Conservation (phyloP, 345 rosid genomes). For the Psidium guajava region DNA sequence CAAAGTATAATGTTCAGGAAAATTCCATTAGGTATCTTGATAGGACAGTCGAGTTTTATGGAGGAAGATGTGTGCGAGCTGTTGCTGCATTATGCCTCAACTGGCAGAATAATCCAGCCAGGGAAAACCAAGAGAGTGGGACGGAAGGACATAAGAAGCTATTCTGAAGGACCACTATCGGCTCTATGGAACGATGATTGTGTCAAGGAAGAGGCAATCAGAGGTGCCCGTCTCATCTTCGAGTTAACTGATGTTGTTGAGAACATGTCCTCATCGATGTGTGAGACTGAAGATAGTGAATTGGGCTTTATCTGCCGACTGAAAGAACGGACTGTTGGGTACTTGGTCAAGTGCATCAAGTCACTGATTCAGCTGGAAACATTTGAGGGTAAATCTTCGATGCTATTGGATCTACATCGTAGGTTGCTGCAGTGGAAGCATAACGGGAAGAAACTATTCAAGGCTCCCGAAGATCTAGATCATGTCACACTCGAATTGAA, state of each 20-base stretch:
- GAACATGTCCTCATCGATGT: constrained; percentile 39
- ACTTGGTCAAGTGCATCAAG: constrained; percentile 50
- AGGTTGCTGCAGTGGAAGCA: constrained; percentile 51
- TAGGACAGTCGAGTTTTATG: constrained; percentile 24
- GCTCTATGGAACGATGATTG: constrained; percentile 6
- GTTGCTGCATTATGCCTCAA: constrained; percentile 57
- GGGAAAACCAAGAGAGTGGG: constrained; percentile 6
- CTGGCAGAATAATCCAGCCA: constrained; percentile 26
- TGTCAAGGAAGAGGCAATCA: constrained; percentile 32
- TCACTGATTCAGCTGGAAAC: constrained; percentile 22
- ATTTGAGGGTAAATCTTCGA: constrained; percentile 20
- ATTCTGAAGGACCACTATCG: constrained; percentile 2
- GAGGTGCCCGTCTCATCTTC: constrained; percentile 53
- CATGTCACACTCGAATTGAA: constrained; percentile 18
- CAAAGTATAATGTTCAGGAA: constrained; percentile 32
- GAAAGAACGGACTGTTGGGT: constrained; percentile 40
- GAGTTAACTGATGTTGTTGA: constrained; percentile 41
- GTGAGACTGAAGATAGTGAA: constrained; percentile 33
- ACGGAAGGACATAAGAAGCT: constrained; percentile 11
- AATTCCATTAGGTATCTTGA: constrained; percentile 48
- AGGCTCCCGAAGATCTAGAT: constrained; percentile 29
- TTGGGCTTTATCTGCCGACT: constrained; percentile 30
- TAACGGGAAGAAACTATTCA: constrained; percentile 30
- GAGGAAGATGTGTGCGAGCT: constrained; percentile 42
- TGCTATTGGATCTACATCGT: constrained; percentile 31